Evolutionary conservation across 805 yeast genomes (phyloP).

Genomic region (Lipomyces yamadae): DNA sequence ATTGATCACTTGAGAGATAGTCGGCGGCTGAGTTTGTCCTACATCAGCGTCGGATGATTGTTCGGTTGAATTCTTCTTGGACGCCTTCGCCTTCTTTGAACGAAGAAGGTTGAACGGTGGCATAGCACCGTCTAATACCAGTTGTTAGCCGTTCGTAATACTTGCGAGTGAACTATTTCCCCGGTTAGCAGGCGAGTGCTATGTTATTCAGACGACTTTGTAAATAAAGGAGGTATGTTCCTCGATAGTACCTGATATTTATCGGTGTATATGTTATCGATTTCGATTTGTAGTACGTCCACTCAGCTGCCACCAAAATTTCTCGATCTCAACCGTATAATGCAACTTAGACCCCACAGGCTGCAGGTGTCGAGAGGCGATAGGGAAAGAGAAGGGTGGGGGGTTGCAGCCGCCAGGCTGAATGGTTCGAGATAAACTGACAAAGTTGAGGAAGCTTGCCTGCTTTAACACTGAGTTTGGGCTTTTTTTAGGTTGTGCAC

Average conservation of each 20-base stretch:
- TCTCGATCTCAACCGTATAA: no score
- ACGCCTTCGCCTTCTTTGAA: constrained; percentile 11
- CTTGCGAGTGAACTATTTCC: not conserved
- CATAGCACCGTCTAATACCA: constrained; percentile 10
- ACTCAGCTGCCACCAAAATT: no score
- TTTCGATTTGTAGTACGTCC: no score
- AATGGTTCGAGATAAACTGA: not conserved
- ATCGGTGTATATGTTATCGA: no score
- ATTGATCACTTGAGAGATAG: constrained; percentile 4
- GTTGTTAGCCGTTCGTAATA: not conserved
- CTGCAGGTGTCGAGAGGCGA: no score
- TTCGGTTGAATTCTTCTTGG: not conserved
- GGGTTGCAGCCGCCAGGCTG: no score
- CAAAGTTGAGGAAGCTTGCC: not conserved
- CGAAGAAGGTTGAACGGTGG: constrained; percentile 25
- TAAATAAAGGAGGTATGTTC: no score
- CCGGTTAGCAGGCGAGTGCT: no score
- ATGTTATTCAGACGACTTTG: no score
- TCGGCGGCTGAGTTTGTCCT: constrained; percentile 7
- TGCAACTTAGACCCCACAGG: no score
- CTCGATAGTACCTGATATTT: no score
- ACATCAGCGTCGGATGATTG: not conserved
- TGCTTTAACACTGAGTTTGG: not conserved
- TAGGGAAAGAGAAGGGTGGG: no score
- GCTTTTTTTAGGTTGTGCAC: not conserved